Evolutionary conservation across 768 basidiomycete genomes (phyloP).

Genomic region (Strobilomyces echinocephalus): DNA sequence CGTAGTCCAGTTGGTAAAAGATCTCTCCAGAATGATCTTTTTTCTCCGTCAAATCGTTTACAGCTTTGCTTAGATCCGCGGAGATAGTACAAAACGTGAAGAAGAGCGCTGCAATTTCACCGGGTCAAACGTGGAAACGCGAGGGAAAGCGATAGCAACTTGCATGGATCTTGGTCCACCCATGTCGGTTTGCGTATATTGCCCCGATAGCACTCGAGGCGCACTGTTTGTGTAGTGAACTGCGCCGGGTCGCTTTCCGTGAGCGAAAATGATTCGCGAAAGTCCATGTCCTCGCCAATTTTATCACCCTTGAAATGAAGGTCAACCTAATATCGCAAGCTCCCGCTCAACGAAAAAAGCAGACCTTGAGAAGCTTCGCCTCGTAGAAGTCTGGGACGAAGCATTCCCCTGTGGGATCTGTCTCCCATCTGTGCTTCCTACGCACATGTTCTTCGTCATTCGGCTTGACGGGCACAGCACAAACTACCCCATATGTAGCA

Average conservation of each 20-base stretch:
- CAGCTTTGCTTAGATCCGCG: neutral
- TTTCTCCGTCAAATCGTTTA: neutral
- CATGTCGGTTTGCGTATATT: constrained; percentile 6
- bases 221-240: constrained; percentile 2
- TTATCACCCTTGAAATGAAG: too few relatives aligned
- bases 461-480: too few relatives aligned
- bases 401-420: too few relatives aligned
- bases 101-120: constrained; percentile 1
- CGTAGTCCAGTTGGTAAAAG: constrained; percentile 13
- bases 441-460: too few relatives aligned
- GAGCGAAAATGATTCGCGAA: constrained; percentile 11
- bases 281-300: neutral
- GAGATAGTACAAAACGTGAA: constrained; percentile 2
- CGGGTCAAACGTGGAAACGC: neutral
- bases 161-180: constrained; percentile 13
- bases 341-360: too few relatives aligned
- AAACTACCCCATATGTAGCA: too few relatives aligned
- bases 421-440: too few relatives aligned
- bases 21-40: neutral
- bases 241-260: neutral
- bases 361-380: too few relatives aligned
- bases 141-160: neutral
- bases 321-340: too few relatives aligned
- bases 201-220: constrained; percentile 6
- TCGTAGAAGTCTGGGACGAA: too few relatives aligned